Conservation (phyloP, 352 stramenopile genomes). For the Phytophthora citrophthora region DNA sequence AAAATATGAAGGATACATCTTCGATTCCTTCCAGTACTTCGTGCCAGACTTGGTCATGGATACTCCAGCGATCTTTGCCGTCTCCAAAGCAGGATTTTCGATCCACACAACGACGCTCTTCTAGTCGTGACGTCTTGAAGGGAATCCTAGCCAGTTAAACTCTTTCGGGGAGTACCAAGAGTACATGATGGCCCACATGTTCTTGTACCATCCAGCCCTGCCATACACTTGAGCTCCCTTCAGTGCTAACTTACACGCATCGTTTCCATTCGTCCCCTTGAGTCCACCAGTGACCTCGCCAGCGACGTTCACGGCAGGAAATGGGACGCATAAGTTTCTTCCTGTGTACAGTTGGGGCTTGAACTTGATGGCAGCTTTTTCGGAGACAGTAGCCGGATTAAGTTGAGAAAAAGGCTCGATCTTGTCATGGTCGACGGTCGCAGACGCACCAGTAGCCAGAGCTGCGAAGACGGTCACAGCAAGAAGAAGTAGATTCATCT, state of each 20-base stretch:
- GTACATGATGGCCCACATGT: constrained; percentile 17
- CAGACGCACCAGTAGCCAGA: not conserved
- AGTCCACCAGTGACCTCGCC: constrained; percentile 4
- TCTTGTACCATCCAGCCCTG: not conserved
- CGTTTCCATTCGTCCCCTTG: constrained; percentile 2
- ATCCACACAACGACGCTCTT: constrained; percentile 15
- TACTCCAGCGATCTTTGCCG: not conserved
- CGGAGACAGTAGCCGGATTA: not conserved
- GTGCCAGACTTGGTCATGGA: constrained; percentile 5
- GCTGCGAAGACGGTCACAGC: not conserved
- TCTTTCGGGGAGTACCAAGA: constrained; percentile 20
- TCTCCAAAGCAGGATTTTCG: not conserved
- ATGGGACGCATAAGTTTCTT: not conserved
- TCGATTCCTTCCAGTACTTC: not conserved
- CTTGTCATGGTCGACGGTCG: not conserved
- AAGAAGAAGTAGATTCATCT: not conserved
- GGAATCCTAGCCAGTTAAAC: not conserved
- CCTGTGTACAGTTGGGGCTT: not conserved
- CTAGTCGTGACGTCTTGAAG: constrained; percentile 11
- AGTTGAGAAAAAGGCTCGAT: not conserved
- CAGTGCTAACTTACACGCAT: not conserved
- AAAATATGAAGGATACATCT: not conserved
- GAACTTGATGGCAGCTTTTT: constrained; percentile 15
- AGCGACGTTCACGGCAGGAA: constrained; percentile 4
- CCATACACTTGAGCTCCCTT: constrained; percentile 14